Evolutionary conservation across 371 early-diverging fungal genomes (phyloP).

Genomic region (Dipsacomyces acuminosporus): DNA sequence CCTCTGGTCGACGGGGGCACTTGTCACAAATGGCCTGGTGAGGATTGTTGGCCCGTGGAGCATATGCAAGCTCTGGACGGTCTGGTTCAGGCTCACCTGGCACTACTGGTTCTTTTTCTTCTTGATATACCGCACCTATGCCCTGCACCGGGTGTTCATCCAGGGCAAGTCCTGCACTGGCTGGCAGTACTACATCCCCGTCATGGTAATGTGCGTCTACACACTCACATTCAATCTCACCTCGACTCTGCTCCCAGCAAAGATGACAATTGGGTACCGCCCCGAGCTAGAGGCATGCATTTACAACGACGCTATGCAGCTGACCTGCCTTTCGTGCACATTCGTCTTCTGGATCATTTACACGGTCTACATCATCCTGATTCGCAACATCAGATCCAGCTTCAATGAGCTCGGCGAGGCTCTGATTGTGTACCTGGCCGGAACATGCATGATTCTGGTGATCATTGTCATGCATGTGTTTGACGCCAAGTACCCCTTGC

Average conservation of each 20-base stretch:
- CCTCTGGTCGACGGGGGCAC: background rate
- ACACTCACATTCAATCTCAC: background rate
- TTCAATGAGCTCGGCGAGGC: constrained; percentile 13
- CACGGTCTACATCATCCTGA: constrained; percentile 6
- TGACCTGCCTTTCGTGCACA: constrained; percentile 3
- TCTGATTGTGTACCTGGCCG: constrained; percentile 1
- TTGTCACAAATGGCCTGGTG: background rate
- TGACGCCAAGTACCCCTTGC: constrained; percentile 3
- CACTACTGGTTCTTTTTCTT: background rate
- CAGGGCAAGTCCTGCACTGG: background rate
- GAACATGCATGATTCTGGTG: constrained; percentile 3
- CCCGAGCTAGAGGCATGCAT: constrained; percentile 5
- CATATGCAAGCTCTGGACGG: background rate
- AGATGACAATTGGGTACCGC: constrained; percentile 11
- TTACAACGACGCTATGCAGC: constrained; percentile 5
- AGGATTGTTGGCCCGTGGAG: background rate
- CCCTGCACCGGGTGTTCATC: constrained; percentile 4
- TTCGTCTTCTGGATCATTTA: constrained; percentile 15
- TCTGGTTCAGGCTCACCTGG: constrained; percentile 2
- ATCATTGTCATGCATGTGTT: constrained; percentile 5
- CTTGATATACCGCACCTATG: background rate
- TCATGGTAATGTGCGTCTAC: background rate
- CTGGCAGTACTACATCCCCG: constrained; percentile 5
- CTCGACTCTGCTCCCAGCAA: background rate
- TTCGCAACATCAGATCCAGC: constrained; percentile 24